These are phyloP conservation scores for Lignosus rhinocerotis DNA, from an alignment of 1,284 basidiomycete genomes.

Conservation along the genomic window DNA sequence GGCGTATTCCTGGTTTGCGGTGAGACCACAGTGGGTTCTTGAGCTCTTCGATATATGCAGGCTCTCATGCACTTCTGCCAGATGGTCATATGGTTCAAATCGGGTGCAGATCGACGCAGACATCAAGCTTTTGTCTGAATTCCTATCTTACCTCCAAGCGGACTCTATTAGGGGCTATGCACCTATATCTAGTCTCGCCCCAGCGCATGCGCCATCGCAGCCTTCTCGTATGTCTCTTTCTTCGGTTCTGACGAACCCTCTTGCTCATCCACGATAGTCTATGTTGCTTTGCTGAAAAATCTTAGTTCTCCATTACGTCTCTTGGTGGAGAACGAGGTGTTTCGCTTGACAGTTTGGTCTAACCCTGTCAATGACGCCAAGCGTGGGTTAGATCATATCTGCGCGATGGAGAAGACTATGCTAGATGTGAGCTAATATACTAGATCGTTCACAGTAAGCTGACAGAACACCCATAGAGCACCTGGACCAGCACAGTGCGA, in stretches of 20 bases:
- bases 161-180: slow-evolving; percentile 71
- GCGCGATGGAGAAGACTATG: slow-evolving; percentile 58
- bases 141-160: slow-evolving; percentile 72
- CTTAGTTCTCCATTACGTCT: slow-evolving; percentile 76
- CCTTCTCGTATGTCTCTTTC: slow-evolving; percentile 43
- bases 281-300: slow-evolving; percentile 45
- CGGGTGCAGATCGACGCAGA: slow-evolving; percentile 89
- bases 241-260: neutral
- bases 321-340: slow-evolving; percentile 90
- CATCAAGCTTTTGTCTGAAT: slow-evolving; percentile 84
- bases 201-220: slow-evolving; percentile 47
- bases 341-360: slow-evolving; percentile 85
- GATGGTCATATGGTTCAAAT: slow-evolving; percentile 95
- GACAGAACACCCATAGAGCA: slow-evolving; percentile 43
- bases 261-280: slow-evolving; percentile 43
- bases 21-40: slow-evolving; percentile 75
- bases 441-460: neutral
- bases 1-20: slow-evolving; percentile 92
- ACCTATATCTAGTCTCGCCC: slow-evolving; percentile 71
- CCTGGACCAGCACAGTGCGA: slow-evolving; percentile 70
- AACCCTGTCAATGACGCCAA: slow-evolving; percentile 83
- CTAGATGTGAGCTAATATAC: slow-evolving; percentile 49
- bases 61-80: slow-evolving; percentile 31
- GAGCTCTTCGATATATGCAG: neutral
- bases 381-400: slow-evolving; percentile 62